Conservation (phyloP, 345 rosid genomes). For the Balakata baccata region DNA sequence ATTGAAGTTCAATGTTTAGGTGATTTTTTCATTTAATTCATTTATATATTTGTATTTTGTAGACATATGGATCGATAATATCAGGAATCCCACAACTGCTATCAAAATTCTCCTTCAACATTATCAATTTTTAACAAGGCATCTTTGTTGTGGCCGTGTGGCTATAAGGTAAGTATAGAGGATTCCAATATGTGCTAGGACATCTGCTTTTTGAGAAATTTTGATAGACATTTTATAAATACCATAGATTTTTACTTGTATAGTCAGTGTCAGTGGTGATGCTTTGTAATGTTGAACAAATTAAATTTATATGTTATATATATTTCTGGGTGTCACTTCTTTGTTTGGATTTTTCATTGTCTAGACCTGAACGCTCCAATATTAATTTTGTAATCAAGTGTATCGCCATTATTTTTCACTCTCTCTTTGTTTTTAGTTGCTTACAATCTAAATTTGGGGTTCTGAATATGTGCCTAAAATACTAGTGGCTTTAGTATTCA, state of each 20-base stretch:
- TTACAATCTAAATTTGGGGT: too few species aligned
- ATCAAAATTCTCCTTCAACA: slow-evolving; percentile 72
- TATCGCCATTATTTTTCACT: too few species aligned
- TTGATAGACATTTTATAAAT: slow-evolving; percentile 9
- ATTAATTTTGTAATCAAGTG: background rate
- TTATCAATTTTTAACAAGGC: slow-evolving; percentile 35
- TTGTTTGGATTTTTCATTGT: background rate
- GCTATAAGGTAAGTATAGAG: slow-evolving; percentile 2
- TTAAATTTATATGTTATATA: background rate
- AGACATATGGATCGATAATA: slow-evolving; percentile 77
- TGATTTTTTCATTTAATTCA: slow-evolving; percentile 9
- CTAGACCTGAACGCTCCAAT: too few species aligned
- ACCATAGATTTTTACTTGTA: slow-evolving; percentile 5
- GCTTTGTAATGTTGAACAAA: slow-evolving; percentile 6
- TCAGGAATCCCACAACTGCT: slow-evolving; percentile 74
- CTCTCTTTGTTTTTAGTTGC: too few species aligned
- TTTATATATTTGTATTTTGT: slow-evolving; percentile 17
- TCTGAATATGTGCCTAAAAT: too few species aligned
- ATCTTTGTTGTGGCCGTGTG: background rate
- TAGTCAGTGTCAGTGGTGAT: background rate
- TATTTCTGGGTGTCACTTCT: background rate
- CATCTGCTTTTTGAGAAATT: slow-evolving; percentile 10
- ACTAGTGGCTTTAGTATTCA: background rate
- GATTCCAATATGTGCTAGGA: background rate
- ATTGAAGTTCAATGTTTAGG: background rate